Evolutionary conservation across 441 rosid species (phyloP), one percentile per base, ranked within the genome.

Genomic region (Adansonia grandidieri): DNA sequence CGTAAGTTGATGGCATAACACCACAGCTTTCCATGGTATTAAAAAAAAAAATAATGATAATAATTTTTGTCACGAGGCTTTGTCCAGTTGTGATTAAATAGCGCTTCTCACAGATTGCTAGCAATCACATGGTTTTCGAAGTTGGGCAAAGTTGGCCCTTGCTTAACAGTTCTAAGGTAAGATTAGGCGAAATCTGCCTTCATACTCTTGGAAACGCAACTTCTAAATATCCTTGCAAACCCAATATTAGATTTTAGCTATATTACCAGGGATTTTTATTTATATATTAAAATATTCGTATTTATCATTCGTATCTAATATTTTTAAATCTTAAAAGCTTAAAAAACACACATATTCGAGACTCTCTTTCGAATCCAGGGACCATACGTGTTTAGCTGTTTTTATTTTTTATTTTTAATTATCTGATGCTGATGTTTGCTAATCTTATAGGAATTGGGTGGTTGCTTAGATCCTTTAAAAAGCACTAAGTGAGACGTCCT

Each of bases 1-100:
- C 82, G 2, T 73, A 76, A 3, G 2, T 73, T 42, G 80, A 73
- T 42, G 71, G 80, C 48, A 37, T n/a, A 19, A 37, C 64, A 1
- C 1, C 15, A 37, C 10, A 17, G n/a, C 10, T n/a, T n/a, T 40
- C 50, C 75, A 72, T 72, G 64, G 32, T 17, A 37, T n/a, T 24
- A n/a, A n/a, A 24, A 24, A 24, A 24, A 24, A 24, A 24, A 24
- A 24, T 24, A 24, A 24, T 24, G 28, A 24, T 24, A 24, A 24
- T 24, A 24, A 24, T 24, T 24, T 24, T 24, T 24, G 28, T 24
- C 28, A 24, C 28, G 28, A 24, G 28, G 28, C 28, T 24, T 24
- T 24, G 28, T 24, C 28, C 28, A 24, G 28, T 24, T 24, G 63
- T 17, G 51, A 37, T 32, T 72, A 72, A 37, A 72, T 72, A 72